Evolutionary conservation across 257 asterid genomes (phyloP).

Genomic region (Solanum paucissectum): DNA sequence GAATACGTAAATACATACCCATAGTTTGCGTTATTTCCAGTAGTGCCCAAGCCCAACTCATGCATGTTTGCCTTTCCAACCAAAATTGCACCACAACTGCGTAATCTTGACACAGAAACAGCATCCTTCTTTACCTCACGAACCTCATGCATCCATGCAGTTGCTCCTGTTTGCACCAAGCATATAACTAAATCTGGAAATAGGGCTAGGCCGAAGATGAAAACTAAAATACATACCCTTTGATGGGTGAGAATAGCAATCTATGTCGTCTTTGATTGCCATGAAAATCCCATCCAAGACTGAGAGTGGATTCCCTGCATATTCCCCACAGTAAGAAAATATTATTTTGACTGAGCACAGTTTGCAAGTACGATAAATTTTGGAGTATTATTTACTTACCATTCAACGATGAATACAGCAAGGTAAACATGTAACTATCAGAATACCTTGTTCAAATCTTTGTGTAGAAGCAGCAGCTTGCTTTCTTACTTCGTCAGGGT

Average conservation of each 20-base stretch:
- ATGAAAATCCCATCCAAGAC: constrained; percentile 85
- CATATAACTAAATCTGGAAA: background rate
- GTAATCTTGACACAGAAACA: constrained; percentile 57
- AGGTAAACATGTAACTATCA: background rate
- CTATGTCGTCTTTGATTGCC: constrained; percentile 96
- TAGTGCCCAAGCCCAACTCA: constrained; percentile 91
- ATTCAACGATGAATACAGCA: background rate
- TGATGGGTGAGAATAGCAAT: constrained; percentile 77
- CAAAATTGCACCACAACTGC: constrained; percentile 83
- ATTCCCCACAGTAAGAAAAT: background rate
- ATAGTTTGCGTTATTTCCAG: constrained; percentile 89
- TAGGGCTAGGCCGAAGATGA: background rate
- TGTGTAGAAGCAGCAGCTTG: constrained; percentile 91
- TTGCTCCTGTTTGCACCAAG: constrained; percentile 60
- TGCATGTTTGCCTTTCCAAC: constrained; percentile 99
- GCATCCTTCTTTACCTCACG: constrained; percentile 73
- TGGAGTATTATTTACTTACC: background rate
- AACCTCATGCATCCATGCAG: constrained; percentile 77
- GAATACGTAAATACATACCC: constrained; percentile 45
- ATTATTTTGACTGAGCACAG: background rate
- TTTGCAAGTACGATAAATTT: background rate
- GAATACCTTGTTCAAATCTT: constrained; percentile 88
- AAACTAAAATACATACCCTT: constrained; percentile 40
- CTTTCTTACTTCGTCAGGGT: constrained; percentile 71
- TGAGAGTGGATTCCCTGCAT: constrained; percentile 77